These are phyloP conservation scores for Diatrype stigma DNA, from an alignment of 2,329 filamentous ascomycete species.

Conservation along the genomic window DNA sequence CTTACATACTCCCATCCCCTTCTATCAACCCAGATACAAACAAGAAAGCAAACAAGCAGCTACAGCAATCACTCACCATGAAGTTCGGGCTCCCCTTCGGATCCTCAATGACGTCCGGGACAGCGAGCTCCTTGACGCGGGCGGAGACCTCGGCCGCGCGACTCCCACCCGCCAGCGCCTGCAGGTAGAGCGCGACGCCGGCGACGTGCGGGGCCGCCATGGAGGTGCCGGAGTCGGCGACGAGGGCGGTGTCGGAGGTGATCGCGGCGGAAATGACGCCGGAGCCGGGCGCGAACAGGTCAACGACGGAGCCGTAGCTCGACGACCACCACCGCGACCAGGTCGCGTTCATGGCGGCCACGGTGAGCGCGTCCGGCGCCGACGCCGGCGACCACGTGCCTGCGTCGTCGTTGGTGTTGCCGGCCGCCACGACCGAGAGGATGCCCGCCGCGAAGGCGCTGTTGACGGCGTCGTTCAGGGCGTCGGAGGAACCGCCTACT, in stretches of 20 bases:
- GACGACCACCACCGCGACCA: constrained; percentile 16
- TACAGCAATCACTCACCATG: too few species aligned
- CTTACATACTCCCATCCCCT: too few species aligned
- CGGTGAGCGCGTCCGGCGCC: constrained; percentile 26
- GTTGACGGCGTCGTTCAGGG: background rate
- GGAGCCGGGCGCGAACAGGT: constrained; percentile 32
- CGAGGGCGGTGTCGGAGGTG: constrained; percentile 27
- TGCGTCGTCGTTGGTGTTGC: background rate
- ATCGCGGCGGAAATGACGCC: constrained; percentile 32
- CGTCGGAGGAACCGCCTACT: background rate
- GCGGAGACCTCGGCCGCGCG: background rate
- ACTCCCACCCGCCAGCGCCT: background rate
- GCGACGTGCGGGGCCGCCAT: constrained; percentile 45
- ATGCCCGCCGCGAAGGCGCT: background rate
- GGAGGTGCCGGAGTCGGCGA: constrained; percentile 38
- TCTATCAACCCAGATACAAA: too few species aligned
- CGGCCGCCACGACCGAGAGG: background rate
- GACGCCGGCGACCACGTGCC: background rate
- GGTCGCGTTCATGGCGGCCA: constrained; percentile 25
- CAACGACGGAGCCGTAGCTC: constrained; percentile 30
- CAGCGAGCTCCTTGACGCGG: background rate
- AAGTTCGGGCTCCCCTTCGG: background rate
- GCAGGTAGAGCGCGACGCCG: constrained; percentile 41
- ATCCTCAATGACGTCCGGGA: background rate
- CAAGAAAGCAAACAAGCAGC: too few species aligned